Base-by-base conservation (phyloP, 208 protist genomes). In the Wallacemonas sp. region DNA sequence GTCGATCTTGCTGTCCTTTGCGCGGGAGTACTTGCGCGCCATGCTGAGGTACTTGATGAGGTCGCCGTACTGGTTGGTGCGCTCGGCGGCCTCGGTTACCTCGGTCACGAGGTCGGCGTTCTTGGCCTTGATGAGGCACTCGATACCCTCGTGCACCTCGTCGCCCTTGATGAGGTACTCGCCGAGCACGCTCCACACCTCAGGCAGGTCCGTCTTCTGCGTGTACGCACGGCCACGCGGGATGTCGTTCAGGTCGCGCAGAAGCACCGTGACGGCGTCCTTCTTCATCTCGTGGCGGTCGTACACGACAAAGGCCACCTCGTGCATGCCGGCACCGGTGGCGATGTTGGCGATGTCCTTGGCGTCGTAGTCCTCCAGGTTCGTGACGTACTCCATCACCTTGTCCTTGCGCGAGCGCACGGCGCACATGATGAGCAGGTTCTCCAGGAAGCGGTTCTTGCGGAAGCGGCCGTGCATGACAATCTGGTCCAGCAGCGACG, bases 401-500 rank as follows among this genome's bases (percentile, higher is more conserved):
- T 98, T 92, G 54, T 90, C 79, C 69, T 85, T 86, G 36, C 86
- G 80, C 9, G 97, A 97, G 62, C 99, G 98, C 74, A 99, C 98
- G 36, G 99, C 99, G 27, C 99, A 99, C 54, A 99, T 88, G 72
- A 99, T 99, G 26, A 99, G 89, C 36, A 99, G 88, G 80, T 99
- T 99, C 87, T 99, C 99, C 6, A 99, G 88, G 74, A 98, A 99
- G 48, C 90, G 85, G 88, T 99, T 99, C 43, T 94, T 93, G 58
- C 81, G 88, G 91, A 99, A 99, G 68, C 81, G 87, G 61, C 96
- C 90, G 62, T 99, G 97, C 21, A 99, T 68, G 19, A 99, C 98
- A 81, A 99, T 99, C 87, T 99, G 99, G 78, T 99, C 99, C 1
- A 99, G 87, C 27, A 99, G 90, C 69, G 99, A 98, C 57, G 99